Evolutionary conservation across 192 early-diverging fungal species (phyloP).

Genomic region (Podila horticola): DNA sequence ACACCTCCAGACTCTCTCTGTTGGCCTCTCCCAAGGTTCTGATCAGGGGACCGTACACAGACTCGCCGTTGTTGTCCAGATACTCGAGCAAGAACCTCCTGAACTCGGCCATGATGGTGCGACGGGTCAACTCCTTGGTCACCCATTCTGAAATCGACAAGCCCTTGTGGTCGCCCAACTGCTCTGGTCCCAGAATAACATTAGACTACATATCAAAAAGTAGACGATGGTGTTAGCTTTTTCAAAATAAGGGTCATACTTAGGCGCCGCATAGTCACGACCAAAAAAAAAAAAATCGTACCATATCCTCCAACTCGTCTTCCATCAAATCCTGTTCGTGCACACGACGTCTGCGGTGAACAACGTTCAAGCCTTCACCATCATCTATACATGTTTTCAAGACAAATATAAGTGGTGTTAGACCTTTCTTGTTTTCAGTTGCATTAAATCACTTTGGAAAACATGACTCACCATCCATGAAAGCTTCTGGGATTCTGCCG

Average conservation of each 20-base stretch:
- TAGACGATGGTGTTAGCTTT: too few species aligned
- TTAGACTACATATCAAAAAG: constrained; percentile 15
- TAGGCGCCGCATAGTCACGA: too few species aligned
- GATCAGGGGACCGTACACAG: constrained; percentile 94
- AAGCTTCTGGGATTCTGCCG: constrained; percentile 90
- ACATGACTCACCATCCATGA: constrained; percentile 74
- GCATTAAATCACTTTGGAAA: neutral
- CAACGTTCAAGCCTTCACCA: constrained; percentile 24
- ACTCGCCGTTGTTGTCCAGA: constrained; percentile 86
- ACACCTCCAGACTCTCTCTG: constrained; percentile 86
- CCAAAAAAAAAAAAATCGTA: neutral
- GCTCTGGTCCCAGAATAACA: constrained; percentile 61
- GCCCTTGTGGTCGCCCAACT: constrained; percentile 86
- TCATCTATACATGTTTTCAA: constrained; percentile 2
- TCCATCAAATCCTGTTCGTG: constrained; percentile 50
- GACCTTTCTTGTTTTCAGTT: neutral
- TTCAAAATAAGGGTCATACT: neutral
- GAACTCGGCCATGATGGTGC: constrained; percentile 89
- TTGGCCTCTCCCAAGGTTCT: constrained; percentile 85
- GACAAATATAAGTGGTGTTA: neutral
- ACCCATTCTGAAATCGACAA: constrained; percentile 87
- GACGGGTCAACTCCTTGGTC: constrained; percentile 82
- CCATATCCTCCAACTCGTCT: constrained; percentile 46
- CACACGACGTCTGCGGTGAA: constrained; percentile 45
- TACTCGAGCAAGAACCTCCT: constrained; percentile 88